Evolutionary conservation across 352 stramenopile species (phyloP).

Genomic region (Blastocystis sp.): DNA sequence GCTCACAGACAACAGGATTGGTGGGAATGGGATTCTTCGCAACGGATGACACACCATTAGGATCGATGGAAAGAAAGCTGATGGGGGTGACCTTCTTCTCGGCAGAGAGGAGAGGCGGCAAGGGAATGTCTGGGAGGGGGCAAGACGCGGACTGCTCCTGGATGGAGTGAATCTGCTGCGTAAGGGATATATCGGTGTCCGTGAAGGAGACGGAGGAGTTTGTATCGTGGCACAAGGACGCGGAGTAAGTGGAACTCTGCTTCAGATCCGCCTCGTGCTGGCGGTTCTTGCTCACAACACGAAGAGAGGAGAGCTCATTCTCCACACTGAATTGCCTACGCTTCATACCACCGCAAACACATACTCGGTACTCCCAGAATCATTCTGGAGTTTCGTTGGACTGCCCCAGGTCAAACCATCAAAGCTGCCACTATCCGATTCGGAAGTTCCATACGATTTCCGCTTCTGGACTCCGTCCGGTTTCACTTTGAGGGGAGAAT

Average conservation of each 20-base stretch:
- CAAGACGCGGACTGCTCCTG: constrained; percentile 12
- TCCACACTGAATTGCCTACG: constrained; percentile 42
- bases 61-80: background rate
- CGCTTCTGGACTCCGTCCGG: too few species aligned
- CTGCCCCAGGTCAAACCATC: constrained; percentile 47
- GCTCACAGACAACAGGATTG: background rate
- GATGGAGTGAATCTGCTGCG: constrained; percentile 49
- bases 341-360: background rate
- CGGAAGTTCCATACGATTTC: background rate
- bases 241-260: background rate
- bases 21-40: background rate
- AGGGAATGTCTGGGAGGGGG: background rate
- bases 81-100: background rate
- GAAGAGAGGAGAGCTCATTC: constrained; percentile 48
- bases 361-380: background rate
- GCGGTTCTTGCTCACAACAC: constrained; percentile 31
- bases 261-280: background rate
- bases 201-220: constrained; percentile 33
- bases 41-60: background rate
- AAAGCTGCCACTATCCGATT: constrained; percentile 14
- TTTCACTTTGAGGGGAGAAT: background rate
- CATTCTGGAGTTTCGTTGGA: background rate
- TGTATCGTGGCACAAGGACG: background rate
- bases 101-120: background rate
- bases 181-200: constrained; percentile 55